Base-by-base conservation (phyloP, 176 grass and related monocot genomes). In the Musa acuminata region DNA sequence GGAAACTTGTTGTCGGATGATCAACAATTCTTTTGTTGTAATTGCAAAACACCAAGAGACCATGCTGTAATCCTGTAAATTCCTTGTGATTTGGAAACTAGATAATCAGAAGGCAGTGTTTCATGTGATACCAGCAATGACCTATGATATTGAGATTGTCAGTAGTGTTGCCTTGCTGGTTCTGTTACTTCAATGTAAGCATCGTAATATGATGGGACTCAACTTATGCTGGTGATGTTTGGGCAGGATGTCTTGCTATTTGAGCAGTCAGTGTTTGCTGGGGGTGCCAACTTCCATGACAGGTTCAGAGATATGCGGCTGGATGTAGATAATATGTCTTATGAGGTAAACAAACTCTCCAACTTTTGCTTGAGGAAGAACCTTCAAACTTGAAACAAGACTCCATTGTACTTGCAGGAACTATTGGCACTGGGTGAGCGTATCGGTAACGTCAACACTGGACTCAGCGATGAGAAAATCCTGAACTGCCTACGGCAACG, bases 251-350 rank as follows among this genome's bases (percentile, higher is more conserved):
- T 72, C 24, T 53, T 72, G 13, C 1, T 72, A 4, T 20, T 72
- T 14, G 71, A 72, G 16, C 71, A 72, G 0, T 72, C 71, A 52
- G 49, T 12, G 13, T 72, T 54, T n/a, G 19, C 53, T 8, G n/a
- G 51, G 8, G 75, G 43, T 52, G 60, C n/a, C 12, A 20, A 77
- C 64, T 77, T 62, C 8, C 59, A 64, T n/a, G 75, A 77, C 49
- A 77, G 59, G 11, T 60, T 64, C 21, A 63, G 59, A 63, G 75
- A 77, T 16, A 51, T 77, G 75, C 75, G 75, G 19, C 48, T 77
- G 43, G 75, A 77, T 52, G 60, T 77, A 1, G 75, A 77, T 64
- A 62, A 77, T 64, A 77, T 77, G 75, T 65, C 75, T 26, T 77
- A 77, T 51, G 75, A 77, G 75, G 75, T 77, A 43, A 25, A 16